A percentile compares a stretch with the other conserved stretches of the same genome.
phyloP scores from a whole-genome alignment of 306 rosid genomes.

The Cucurbita maxima region DNA sequence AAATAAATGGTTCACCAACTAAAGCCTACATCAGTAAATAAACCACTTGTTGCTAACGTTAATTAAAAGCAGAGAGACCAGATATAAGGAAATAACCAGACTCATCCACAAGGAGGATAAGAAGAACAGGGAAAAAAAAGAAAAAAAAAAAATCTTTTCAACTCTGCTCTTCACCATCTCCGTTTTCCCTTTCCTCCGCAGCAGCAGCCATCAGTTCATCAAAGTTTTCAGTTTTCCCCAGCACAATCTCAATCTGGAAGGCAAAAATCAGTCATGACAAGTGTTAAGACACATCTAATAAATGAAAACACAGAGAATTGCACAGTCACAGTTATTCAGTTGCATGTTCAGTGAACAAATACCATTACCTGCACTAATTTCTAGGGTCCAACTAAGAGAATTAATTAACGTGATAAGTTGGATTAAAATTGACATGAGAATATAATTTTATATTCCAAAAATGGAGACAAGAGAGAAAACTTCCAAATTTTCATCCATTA shows the following conservation, averaged over 20 bases:
- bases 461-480: neutral
- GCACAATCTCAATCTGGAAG: constrained; percentile 40
- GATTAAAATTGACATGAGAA: neutral
- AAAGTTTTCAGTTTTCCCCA: constrained; percentile 43
- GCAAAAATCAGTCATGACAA: neutral
- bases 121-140: neutral
- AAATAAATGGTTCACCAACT: neutral
- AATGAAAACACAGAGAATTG: neutral
- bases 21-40: neutral
- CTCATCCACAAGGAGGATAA: neutral
- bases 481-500: neutral
- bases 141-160: constrained; percentile 3
- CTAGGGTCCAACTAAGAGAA: neutral
- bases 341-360: neutral
- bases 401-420: neutral
- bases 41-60: constrained; percentile 1
- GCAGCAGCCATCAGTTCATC: constrained; percentile 53
- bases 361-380: neutral
- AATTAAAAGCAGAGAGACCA: constrained; percentile 1
- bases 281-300: neutral
- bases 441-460: neutral
- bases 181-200: constrained; percentile 39
- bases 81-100: constrained; percentile 7
- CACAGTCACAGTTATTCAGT: neutral
- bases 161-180: constrained; percentile 35